Evolutionary conservation across 2,329 filamentous ascomycete species (phyloP), one percentile per base, ranked within the genome.

Genomic region (Cercospora sojina): DNA sequence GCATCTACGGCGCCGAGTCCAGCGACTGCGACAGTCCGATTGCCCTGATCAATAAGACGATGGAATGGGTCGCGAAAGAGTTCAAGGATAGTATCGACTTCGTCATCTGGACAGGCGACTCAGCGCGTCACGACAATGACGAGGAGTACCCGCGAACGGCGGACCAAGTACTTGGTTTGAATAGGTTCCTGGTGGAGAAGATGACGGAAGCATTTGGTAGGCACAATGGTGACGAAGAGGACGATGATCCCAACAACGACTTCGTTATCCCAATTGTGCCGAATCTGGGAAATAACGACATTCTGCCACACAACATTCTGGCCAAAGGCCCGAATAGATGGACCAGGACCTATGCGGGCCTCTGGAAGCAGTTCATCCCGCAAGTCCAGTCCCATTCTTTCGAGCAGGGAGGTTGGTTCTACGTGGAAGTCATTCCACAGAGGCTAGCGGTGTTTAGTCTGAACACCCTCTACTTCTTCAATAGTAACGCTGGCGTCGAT

Each of bases 241-340:
- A 79, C 41, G 76, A 81, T 68, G 75, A 81, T 67, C 83, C 83
- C n/a, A 81, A 82, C 35, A 82, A 86, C 62, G 86, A 87, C 65
- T 85, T 93, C 66, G 79, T 84, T 12, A 85, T 98, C 3, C 94
- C 95, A 3, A 87, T 98, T 31, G 84, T 99, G 20, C 93, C 95
- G 0, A 97, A 90, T 0, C 89, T 97, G 72, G 95, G 95, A 67
- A 99, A 99, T 81, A 99, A 99, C 79, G 95, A 99, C 75, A 93
- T 99, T 66, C 87, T 97, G 67, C 95, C 95, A 1, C 95, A 99
- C 81, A 99, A 99, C 75, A 96, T 98, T 75, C 88, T 99, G 77
- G 83, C 88, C 49, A 84, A 87, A 0, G 95, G 94, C 0, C 95
- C 95, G 16, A 97, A 97, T 74, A 86, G 86, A 69, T 97, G 94